Percentiles rank a stretch among this genome's conserved stretches.
Conservation (phyloP, 106 monocot genomes). For the Gastrodia elata region DNA sequence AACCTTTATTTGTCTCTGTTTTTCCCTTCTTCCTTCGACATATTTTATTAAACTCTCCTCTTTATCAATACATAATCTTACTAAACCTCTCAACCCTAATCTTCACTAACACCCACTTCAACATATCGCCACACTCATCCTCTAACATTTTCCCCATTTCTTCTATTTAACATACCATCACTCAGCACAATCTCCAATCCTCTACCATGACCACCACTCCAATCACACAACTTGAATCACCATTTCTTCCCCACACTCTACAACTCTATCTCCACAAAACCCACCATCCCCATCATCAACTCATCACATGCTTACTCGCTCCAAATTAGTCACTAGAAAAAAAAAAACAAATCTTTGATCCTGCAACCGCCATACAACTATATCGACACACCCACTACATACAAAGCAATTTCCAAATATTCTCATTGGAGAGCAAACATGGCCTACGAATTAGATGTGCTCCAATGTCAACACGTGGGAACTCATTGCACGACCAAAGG, state of each 20-base stretch:
- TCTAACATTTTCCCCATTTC: no score
- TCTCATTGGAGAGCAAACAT: neutral
- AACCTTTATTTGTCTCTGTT: neutral
- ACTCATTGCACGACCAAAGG: neutral
- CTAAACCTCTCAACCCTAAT: no score
- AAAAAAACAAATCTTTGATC: neutral
- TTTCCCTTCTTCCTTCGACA: neutral
- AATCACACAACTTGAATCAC: neutral
- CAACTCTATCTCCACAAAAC: neutral
- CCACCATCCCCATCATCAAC: neutral
- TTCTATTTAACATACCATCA: no score
- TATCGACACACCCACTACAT: neutral
- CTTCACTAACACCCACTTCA: no score
- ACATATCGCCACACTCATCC: no score
- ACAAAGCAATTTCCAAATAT: neutral
- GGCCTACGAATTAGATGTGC: no score
- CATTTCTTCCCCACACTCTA: neutral
- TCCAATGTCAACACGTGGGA: neutral
- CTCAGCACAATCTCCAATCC: neutral
- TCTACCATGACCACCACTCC: neutral
- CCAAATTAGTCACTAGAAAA: neutral
- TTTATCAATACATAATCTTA: neutral
- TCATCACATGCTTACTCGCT: neutral
- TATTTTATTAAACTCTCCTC: neutral
- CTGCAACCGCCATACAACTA: neutral